phyloP scores from a whole-genome alignment of 2,329 filamentous ascomycete genomes.

The Phaeosphaeriaceae sp. region DNA sequence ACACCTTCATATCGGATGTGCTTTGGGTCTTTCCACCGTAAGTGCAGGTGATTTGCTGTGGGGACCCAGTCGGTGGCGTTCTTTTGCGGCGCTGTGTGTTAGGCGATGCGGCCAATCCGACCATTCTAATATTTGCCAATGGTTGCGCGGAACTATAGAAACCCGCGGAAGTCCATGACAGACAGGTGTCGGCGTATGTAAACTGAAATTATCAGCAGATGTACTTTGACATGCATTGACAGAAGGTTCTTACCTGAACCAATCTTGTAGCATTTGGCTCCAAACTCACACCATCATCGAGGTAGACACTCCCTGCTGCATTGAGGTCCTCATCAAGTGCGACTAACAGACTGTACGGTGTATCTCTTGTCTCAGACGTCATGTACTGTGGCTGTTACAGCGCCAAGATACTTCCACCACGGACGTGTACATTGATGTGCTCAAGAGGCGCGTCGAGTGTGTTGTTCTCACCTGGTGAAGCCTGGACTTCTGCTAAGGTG shows the following conservation, averaged over 20 bases:
- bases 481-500: slow-evolving; percentile 62
- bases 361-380: slow-evolving; percentile 10
- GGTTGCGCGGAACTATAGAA: background rate
- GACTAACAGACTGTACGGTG: slow-evolving; percentile 62
- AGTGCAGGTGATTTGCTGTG: background rate
- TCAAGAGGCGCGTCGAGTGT: slow-evolving; percentile 66
- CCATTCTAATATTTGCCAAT: background rate
- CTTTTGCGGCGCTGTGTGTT: background rate
- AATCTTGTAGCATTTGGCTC: slow-evolving; percentile 60
- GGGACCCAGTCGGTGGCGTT: background rate
- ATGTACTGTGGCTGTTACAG: slow-evolving; percentile 43
- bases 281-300: slow-evolving; percentile 75
- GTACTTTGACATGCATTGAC: background rate
- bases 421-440: slow-evolving; percentile 74
- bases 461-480: slow-evolving; percentile 59
- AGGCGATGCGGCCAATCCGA: too few relatives aligned
- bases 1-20: background rate
- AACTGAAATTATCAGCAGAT: background rate
- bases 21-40: background rate
- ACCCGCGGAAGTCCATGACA: background rate
- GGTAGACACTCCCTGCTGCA: slow-evolving; percentile 68
- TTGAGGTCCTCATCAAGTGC: slow-evolving; percentile 61
- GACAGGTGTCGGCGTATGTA: background rate
- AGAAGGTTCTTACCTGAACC: slow-evolving; percentile 56
- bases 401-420: slow-evolving; percentile 63